Evolutionary conservation across 2,329 filamentous ascomycete genomes (phyloP), one percentile per base, ranked within the genome.

Genomic region (Diplodia corticola): DNA sequence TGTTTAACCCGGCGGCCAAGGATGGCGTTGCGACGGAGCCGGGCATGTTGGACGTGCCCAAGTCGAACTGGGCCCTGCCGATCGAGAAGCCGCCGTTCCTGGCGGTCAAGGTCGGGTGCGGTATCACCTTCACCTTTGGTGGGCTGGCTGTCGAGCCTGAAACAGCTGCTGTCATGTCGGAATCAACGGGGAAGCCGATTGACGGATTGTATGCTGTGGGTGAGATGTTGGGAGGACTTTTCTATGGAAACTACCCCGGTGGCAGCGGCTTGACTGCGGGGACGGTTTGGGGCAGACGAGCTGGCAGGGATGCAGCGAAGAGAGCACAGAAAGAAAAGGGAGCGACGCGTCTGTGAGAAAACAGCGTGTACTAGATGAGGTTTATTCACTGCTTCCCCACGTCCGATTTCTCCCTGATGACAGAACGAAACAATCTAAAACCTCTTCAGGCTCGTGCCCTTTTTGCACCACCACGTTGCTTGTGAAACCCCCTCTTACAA

Each of bases 51-150:
- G 57, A 72, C 0, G 72, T 88, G 9, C 78, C 83, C 0, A 91
- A 91, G 76, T 84, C 86, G 0, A 90, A 91, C 69, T 90, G 88
- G 88, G 88, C 88, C 0, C 69, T 87, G 5, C 82, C 88, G 0
- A 70, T 91, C 7, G 80, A 83, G 44, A 73, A 84, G 68, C 78
- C 79, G 0, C 88, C 88, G 0, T 90, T 87, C 70, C 75, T 88
- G 26, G 88, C 88, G 0, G 84, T 90, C 53, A 85, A 86, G 69
- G 87, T 90, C 2, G 85, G 84, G 4, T 87, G 86, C 53, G 88
- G 89, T 1, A 83, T 91, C 17, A 90, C 88, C 0, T 91, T 90
- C 69, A 90, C 88, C 0, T 91, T 90, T 76, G 88, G 88, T 1
- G 88, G 88, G 0, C 75, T 90, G 6, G 80, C 81, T 5, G 82